Evolutionary conservation across 306 rosid genomes (phyloP).

Genomic region (Acacia confusa): DNA sequence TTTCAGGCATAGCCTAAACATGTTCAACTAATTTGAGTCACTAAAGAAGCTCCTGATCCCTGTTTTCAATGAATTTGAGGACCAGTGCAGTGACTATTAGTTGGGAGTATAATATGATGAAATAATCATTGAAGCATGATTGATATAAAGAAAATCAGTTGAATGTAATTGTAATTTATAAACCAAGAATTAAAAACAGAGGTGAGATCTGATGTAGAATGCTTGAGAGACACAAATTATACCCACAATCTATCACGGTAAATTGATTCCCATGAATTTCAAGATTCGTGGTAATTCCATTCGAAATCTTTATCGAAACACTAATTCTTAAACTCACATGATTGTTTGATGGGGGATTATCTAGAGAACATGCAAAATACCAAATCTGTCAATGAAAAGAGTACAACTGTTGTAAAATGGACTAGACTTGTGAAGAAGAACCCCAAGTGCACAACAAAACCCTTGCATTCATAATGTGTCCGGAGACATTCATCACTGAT

Average conservation of each 20-base stretch:
- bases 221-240: conserved; percentile 13
- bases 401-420: not conserved
- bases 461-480: not conserved
- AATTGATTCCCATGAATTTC: not conserved
- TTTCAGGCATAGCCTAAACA: conserved; percentile 1
- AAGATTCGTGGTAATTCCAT: not conserved
- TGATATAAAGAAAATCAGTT: conserved; percentile 11
- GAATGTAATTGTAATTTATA: not conserved
- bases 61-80: conserved; percentile 8
- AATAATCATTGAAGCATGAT: conserved; percentile 12
- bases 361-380: not conserved
- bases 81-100: not conserved
- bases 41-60: not conserved
- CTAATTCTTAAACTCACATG: not conserved
- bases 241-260: not conserved
- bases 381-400: not conserved
- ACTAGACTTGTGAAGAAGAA: not conserved
- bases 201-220: not conserved
- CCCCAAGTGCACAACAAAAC: not conserved
- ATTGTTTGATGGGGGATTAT: not conserved
- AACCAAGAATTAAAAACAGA: not conserved
- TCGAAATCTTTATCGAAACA: not conserved
- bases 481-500: not conserved
- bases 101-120: conserved; percentile 18
- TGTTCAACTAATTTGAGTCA: not conserved